Conservation (phyloP, 2,329 filamentous ascomycete species). For the Nakataea oryzae region DNA sequence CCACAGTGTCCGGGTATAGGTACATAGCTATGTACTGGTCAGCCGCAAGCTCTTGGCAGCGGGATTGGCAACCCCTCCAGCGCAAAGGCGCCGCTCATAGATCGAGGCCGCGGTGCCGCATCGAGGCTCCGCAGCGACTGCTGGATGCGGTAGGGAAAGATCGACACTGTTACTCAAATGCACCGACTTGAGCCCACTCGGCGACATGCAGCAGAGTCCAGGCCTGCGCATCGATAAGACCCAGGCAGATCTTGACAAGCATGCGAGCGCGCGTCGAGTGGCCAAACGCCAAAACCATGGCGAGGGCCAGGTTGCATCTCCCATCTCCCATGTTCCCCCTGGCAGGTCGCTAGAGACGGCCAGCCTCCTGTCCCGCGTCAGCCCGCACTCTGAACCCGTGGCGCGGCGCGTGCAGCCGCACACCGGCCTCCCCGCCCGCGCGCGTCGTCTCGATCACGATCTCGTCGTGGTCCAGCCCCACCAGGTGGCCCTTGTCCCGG, state of each 20-base stretch:
- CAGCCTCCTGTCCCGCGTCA: conserved; percentile 8
- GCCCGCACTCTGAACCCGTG: conserved; percentile 42
- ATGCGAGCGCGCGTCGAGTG: not conserved
- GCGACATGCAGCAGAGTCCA: not conserved
- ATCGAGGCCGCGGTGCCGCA: not conserved
- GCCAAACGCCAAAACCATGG: too few species aligned
- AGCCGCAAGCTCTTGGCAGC: not conserved
- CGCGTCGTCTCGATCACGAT: conserved; percentile 42
- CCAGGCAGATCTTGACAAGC: too few species aligned
- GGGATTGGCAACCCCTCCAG: not conserved
- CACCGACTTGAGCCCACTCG: not conserved
- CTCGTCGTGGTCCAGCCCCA: conserved; percentile 41
- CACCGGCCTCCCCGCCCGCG: conserved; percentile 24
- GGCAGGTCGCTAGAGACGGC: not conserved
- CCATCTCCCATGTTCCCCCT: too few species aligned
- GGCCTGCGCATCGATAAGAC: too few species aligned
- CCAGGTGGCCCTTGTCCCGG: conserved; percentile 45
- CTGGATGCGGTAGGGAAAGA: not conserved
- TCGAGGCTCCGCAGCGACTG: not conserved
- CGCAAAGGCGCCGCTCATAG: not conserved
- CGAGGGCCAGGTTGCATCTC: too few species aligned
- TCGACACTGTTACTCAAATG: not conserved
- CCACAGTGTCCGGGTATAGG: not conserved
- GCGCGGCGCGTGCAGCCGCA: conserved; percentile 52
- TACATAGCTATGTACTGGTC: not conserved